These are phyloP conservation scores for Apophysomyces elegans DNA, from an alignment of 371 early-diverging fungal species.

Conservation along the genomic window DNA sequence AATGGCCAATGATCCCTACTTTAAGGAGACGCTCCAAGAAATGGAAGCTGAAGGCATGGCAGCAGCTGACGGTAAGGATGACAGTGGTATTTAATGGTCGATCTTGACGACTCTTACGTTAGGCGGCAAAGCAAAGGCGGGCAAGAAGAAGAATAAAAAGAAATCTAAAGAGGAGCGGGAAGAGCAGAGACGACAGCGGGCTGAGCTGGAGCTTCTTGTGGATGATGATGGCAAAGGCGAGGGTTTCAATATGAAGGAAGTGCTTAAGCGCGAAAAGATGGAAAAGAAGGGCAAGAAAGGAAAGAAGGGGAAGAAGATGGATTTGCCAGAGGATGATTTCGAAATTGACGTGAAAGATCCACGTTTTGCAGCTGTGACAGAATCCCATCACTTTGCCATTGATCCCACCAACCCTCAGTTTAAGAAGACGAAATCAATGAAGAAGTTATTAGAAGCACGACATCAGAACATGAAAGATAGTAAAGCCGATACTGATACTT, in stretches of 20 bases:
- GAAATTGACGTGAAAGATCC: constrained; percentile 84
- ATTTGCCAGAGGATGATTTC: constrained; percentile 74
- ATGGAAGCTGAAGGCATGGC: constrained; percentile 41
- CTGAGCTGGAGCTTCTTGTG: constrained; percentile 87
- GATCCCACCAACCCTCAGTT: constrained; percentile 95
- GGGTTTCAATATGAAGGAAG: constrained; percentile 87
- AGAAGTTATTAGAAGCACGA: constrained; percentile 74
- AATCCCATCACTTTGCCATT: constrained; percentile 90
- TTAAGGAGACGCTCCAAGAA: constrained; percentile 63
- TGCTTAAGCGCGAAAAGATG: constrained; percentile 88
- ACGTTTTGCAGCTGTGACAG: constrained; percentile 83
- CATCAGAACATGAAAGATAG: constrained; percentile 55
- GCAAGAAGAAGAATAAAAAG: constrained; percentile 54
- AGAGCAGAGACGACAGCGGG: constrained; percentile 63
- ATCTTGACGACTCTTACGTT: no score
- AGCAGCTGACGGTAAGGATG: constrained; percentile 27
- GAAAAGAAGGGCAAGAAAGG: constrained; percentile 72
- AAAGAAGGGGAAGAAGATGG: constrained; percentile 59
- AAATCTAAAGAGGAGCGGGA: constrained; percentile 65
- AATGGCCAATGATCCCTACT: constrained; percentile 71
- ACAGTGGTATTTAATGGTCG: no score
- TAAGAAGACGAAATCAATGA: constrained; percentile 94
- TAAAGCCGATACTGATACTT: constrained; percentile 31
- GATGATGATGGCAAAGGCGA: constrained; percentile 64
- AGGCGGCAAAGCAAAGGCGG: constrained; percentile 22